phyloP scores from a whole-genome alignment of 306 rosid species.

The Adenanthera pavonina region DNA sequence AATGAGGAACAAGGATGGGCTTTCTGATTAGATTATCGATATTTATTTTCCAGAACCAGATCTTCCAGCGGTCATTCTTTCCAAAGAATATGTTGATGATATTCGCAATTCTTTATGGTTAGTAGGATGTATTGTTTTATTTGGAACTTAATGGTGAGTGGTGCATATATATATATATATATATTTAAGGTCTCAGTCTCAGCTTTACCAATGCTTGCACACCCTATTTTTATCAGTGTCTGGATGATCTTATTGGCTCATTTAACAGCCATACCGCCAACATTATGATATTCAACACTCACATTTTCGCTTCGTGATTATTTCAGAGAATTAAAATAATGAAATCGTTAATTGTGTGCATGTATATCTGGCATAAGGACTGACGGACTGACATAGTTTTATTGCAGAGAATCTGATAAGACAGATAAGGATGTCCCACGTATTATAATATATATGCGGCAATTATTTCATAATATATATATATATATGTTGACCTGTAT shows the following conservation, averaged over 20 bases:
- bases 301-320: neutral
- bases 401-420: neutral
- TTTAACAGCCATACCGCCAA: neutral
- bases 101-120: constrained; percentile 53
- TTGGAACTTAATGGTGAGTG: constrained; percentile 4
- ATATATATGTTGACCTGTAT: constrained; percentile 15
- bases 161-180: constrained; percentile 20
- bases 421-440: neutral
- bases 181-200: neutral
- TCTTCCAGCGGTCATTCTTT: constrained; percentile 81
- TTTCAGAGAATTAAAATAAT: neutral
- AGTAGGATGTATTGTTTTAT: constrained; percentile 68
- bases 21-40: constrained; percentile 80
- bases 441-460: neutral
- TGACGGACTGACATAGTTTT: neutral
- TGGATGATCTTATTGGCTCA: neutral
- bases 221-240: neutral
- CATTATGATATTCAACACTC: neutral
- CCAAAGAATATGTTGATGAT: constrained; percentile 70
- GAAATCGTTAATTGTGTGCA: constrained; percentile 11
- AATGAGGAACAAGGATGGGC: constrained; percentile 99
- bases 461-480: neutral
- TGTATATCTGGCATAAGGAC: constrained; percentile 7
- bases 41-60: constrained; percentile 90
- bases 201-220: constrained; percentile 7